Evolutionary conservation across 2,329 filamentous ascomycete species (phyloP).

Genomic region (Passalora sequoiae): DNA sequence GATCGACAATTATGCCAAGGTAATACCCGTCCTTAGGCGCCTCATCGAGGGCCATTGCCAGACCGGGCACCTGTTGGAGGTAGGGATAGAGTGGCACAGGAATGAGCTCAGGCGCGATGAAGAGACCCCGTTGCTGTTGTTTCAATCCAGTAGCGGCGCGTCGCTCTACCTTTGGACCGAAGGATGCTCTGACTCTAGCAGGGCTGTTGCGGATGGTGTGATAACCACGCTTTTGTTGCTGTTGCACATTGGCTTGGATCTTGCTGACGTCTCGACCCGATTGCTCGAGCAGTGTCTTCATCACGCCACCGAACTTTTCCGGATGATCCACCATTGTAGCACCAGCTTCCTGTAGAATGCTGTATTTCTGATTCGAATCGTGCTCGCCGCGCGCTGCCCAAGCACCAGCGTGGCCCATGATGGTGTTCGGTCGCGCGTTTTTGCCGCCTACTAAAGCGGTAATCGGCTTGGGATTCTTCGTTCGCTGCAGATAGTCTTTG

Average conservation of each 20-base stretch:
- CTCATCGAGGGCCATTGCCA: slow-evolving; percentile 23
- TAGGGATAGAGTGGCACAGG: slow-evolving; percentile 27
- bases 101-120: slow-evolving; percentile 25
- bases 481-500: slow-evolving; percentile 55
- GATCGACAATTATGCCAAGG: slow-evolving; percentile 61
- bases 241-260: slow-evolving; percentile 33
- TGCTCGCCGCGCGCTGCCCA: slow-evolving; percentile 64
- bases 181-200: slow-evolving; percentile 13
- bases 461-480: slow-evolving; percentile 64
- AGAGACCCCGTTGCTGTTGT: slow-evolving; percentile 24
- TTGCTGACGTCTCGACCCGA: slow-evolving; percentile 39
- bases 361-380: slow-evolving; percentile 60
- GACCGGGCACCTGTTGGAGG: slow-evolving; percentile 25
- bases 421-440: slow-evolving; percentile 56
- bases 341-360: slow-evolving; percentile 60
- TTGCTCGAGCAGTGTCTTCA: slow-evolving; percentile 56
- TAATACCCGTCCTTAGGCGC: slow-evolving; percentile 37
- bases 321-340: slow-evolving; percentile 70
- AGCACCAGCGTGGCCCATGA: slow-evolving; percentile 78
- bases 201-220: slow-evolving; percentile 34
- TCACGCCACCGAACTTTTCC: slow-evolving; percentile 64
- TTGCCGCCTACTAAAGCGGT: slow-evolving; percentile 66
- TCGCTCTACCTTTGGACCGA: slow-evolving; percentile 15
- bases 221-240: slow-evolving; percentile 45
- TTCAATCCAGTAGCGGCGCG: slow-evolving; percentile 5